Conservation (phyloP, 257 asterid genomes). For the Verbascum thapsus region DNA sequence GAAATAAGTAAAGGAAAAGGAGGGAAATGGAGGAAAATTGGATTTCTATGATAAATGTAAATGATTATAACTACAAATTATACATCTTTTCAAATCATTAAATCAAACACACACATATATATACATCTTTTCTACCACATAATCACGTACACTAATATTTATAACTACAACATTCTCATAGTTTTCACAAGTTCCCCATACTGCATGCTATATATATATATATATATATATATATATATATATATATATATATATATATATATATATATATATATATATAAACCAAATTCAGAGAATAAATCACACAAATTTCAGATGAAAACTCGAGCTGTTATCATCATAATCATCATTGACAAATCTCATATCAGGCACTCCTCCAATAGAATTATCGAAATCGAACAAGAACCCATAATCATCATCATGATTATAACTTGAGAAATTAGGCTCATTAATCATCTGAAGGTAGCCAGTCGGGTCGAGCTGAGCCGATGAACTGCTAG, state of each 20-base stretch:
- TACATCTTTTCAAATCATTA: conserved; percentile 17
- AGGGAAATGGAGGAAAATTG: too few species aligned
- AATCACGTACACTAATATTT: conserved; percentile 33
- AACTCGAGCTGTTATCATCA: conserved; percentile 42
- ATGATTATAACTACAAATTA: too few species aligned
- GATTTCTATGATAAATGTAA: too few species aligned
- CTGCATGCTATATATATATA: conserved; percentile 14
- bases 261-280: too few species aligned
- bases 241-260: too few species aligned
- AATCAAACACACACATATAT: conserved; percentile 26
- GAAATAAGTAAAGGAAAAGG: too few species aligned
- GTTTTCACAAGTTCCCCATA: conserved; percentile 1
- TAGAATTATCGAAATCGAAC: conserved; percentile 38
- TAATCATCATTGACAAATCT: conserved; percentile 36
- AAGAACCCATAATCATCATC: conserved; percentile 47
- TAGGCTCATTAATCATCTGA: conserved; percentile 26
- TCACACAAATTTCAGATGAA: conserved; percentile 38
- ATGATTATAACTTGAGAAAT: conserved; percentile 26
- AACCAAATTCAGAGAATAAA: not conserved
- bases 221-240: too few species aligned
- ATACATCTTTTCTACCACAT: not conserved
- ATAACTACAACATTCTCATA: conserved; percentile 21
- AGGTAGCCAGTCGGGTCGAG: conserved; percentile 25
- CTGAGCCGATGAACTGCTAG: conserved; percentile 29
- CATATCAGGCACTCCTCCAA: conserved; percentile 26